These are phyloP conservation scores for Helianthus annuus DNA, from an alignment of 129 eudicot species.

Conservation along the genomic window HanXRQr2.0-SUNRISE NC_035433.2:69876501-69877000, in stretches of 20 bases:
- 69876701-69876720: slow-evolving; percentile 47
- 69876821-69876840: slow-evolving; percentile 24
- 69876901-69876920: slow-evolving; percentile 73
- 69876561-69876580: too few relatives aligned
- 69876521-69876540: too few relatives aligned
- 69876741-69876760: slow-evolving; percentile 55
- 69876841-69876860: slow-evolving; percentile 29
- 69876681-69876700: slow-evolving; percentile 29
- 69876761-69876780: slow-evolving; percentile 65
- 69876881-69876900: slow-evolving; percentile 15
- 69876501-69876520: too few relatives aligned
- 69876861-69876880: slow-evolving; percentile 25
- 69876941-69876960: neutral
- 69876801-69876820: slow-evolving; percentile 29
- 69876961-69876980: neutral
- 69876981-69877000: neutral
- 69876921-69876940: slow-evolving; percentile 87
- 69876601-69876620: slow-evolving; percentile 33
- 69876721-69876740: slow-evolving; percentile 46
- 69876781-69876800: slow-evolving; percentile 39
- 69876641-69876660: slow-evolving; percentile 39
- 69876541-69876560: too few relatives aligned
- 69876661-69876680: slow-evolving; percentile 36
- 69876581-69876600: neutral
- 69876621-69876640: slow-evolving; percentile 33